A percentile compares a stretch with the other conserved stretches of the same genome.
These are phyloP conservation scores for Acacia melanoxylon DNA, from an alignment of 306 rosid genomes.

Conservation along the genomic window DNA sequence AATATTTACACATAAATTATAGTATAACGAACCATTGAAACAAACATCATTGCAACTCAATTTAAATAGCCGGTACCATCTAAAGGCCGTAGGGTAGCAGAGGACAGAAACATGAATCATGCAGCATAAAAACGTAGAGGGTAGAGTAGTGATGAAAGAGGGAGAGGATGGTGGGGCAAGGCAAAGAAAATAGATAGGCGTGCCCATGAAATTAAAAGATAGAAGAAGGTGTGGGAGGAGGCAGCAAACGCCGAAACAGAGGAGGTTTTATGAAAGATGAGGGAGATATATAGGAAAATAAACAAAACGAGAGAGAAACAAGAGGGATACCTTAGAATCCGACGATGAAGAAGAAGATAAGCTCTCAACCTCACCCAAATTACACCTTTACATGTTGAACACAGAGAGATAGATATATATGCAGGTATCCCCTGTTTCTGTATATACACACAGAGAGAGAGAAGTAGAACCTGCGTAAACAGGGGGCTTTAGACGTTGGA, in stretches of 20 bases:
- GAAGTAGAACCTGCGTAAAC: neutral
- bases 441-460: neutral
- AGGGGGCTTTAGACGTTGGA: conserved; percentile 65
- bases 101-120: neutral
- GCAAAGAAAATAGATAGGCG: neutral
- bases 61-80: neutral
- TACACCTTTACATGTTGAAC: neutral
- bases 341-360: neutral
- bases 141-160: neutral
- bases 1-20: neutral
- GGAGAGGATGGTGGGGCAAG: neutral
- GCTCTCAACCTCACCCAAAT: neutral
- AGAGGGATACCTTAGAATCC: neutral
- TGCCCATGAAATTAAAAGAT: neutral
- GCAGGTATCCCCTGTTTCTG: neutral
- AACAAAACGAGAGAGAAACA: neutral
- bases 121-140: neutral
- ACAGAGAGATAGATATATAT: neutral
- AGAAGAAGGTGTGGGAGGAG: neutral
- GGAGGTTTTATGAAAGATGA: neutral
- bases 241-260: neutral
- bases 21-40: neutral
- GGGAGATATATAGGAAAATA: neutral
- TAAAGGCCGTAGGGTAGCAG: neutral
- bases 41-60: neutral